phyloP scores from a whole-genome alignment of 306 rosid species.

The Mimosa pudica region DNA sequence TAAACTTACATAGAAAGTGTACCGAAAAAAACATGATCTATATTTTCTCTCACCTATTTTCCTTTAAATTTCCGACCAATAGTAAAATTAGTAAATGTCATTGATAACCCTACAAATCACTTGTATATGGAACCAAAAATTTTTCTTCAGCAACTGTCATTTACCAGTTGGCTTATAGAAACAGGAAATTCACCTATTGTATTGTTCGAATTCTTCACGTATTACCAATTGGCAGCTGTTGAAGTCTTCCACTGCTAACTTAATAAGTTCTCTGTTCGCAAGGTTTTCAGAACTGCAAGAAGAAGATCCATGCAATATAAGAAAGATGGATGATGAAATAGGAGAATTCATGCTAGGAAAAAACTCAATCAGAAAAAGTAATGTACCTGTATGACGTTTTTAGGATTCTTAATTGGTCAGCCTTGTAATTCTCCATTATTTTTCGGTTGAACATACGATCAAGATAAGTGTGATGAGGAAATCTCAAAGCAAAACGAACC shows the following conservation, averaged over 20 bases:
- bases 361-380: neutral
- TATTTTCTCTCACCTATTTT: too few species aligned
- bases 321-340: neutral
- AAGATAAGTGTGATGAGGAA: slow-evolving; percentile 44
- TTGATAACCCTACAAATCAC: too few species aligned
- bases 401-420: slow-evolving; percentile 38
- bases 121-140: too few species aligned
- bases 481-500: slow-evolving; percentile 43
- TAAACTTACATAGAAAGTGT: too few species aligned
- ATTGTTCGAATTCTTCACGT: slow-evolving; percentile 46
- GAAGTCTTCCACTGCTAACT: slow-evolving; percentile 58
- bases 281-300: slow-evolving; percentile 43
- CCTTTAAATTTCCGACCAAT: too few species aligned
- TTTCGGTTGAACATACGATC: slow-evolving; percentile 37
- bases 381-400: slow-evolving; percentile 53
- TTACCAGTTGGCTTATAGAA: too few species aligned
- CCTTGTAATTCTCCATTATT: slow-evolving; percentile 42
- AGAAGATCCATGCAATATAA: neutral
- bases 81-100: too few species aligned
- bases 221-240: slow-evolving; percentile 46
- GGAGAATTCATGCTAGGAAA: too few species aligned
- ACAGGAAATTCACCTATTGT: slow-evolving; percentile 41
- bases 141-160: too few species aligned
- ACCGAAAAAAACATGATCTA: too few species aligned
- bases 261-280: slow-evolving; percentile 43